A percentile compares a stretch with the other conserved stretches of the same genome.
phyloP scores from a whole-genome alignment of 2,329 filamentous ascomycete species.

The Cytospora leucostoma region DNA sequence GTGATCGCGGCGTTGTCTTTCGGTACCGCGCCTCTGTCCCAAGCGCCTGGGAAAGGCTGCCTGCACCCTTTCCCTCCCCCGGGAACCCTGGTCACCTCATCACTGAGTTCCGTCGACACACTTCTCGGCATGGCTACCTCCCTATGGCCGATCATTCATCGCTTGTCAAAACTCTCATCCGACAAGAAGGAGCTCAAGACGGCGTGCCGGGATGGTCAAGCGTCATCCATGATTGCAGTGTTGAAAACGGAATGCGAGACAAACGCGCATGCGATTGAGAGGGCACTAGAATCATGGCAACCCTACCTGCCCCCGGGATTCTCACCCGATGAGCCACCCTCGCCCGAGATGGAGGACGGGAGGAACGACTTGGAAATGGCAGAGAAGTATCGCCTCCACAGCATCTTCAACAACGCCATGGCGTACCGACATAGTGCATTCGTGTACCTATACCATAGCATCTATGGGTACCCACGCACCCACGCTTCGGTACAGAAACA shows the following conservation, averaged over 20 bases:
- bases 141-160: conserved; percentile 64
- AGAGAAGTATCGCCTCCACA: conserved; percentile 50
- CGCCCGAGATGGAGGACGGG: conserved; percentile 22
- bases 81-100: conserved; percentile 47
- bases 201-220: conserved; percentile 41
- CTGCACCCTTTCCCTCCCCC: conserved; percentile 50
- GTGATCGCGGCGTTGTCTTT: conserved; percentile 65
- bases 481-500: conserved; percentile 57
- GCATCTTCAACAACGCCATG: conserved; percentile 60
- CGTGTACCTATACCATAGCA: conserved; percentile 59
- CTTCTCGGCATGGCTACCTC: conserved; percentile 63
- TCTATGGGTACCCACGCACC: conserved; percentile 49
- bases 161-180: conserved; percentile 56
- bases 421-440: conserved; percentile 61
- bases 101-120: conserved; percentile 57
- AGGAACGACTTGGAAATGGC: conserved; percentile 31
- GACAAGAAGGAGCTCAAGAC: conserved; percentile 54
- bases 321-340: conserved; percentile 30
- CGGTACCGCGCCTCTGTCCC: conserved; percentile 58
- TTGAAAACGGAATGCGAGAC: conserved; percentile 53
- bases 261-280: conserved; percentile 56
- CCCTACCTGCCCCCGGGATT: conserved; percentile 50
- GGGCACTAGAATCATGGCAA: conserved; percentile 57
- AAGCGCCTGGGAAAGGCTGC: conserved; percentile 48
- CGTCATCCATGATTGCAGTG: conserved; percentile 47